These are phyloP conservation scores for Suillus subaureus DNA, from an alignment of 768 basidiomycete species.

Conservation along the genomic window DNA sequence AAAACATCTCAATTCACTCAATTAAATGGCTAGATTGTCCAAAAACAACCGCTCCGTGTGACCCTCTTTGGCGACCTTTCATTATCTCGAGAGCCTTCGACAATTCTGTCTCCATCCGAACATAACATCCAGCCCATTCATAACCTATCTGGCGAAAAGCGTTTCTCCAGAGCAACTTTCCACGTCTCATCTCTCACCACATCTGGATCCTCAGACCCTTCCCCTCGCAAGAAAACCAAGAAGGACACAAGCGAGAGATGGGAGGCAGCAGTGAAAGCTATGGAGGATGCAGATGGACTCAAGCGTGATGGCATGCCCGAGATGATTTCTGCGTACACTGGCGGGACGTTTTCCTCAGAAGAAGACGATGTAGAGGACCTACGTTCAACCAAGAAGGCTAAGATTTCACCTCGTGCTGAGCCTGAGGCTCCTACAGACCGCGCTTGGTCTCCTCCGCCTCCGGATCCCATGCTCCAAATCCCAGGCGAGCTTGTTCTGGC, in stretches of 20 bases:
- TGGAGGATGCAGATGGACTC: slow-evolving; percentile 45
- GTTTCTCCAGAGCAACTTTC: slow-evolving; percentile 47
- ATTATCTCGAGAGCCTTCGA: slow-evolving; percentile 27
- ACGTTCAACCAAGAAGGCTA: slow-evolving; percentile 27
- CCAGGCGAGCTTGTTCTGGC: slow-evolving; percentile 73
- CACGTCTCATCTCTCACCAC: slow-evolving; percentile 12
- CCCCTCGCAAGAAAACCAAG: slow-evolving; percentile 46
- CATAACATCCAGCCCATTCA: slow-evolving; percentile 45
- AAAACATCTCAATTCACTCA: slow-evolving; percentile 3
- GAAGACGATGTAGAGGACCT: not conserved
- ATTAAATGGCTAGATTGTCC: slow-evolving; percentile 23
- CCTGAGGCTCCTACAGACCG: slow-evolving; percentile 14
- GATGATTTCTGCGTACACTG: slow-evolving; percentile 32
- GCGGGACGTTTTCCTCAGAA: slow-evolving; percentile 18
- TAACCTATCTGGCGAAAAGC: slow-evolving; percentile 36
- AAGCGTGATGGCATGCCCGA: slow-evolving; percentile 54
- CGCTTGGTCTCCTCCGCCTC: slow-evolving; percentile 43
- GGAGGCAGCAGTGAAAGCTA: slow-evolving; percentile 48
- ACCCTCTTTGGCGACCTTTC: slow-evolving; percentile 35
- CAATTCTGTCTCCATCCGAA: slow-evolving; percentile 35
- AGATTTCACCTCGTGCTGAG: slow-evolving; percentile 11
- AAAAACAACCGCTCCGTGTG: slow-evolving; percentile 29
- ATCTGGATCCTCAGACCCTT: slow-evolving; percentile 20
- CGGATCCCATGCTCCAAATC: slow-evolving; percentile 53
- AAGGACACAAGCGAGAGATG: slow-evolving; percentile 41